Evolutionary conservation across 805 yeast genomes (phyloP).

Genomic region (Wickerhamiella domercqiae): DNA sequence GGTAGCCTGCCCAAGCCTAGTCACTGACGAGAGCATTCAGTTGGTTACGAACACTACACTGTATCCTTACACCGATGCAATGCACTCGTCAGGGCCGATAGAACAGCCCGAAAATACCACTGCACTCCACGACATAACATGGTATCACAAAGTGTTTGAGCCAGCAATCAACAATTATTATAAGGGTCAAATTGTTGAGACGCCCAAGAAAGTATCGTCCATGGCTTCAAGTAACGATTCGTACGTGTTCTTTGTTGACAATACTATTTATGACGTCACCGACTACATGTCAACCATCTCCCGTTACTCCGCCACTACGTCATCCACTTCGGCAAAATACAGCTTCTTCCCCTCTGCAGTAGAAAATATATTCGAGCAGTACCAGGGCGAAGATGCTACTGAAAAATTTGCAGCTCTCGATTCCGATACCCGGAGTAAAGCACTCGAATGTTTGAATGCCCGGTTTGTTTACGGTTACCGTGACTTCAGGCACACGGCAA

Average conservation of each 20-base stretch:
- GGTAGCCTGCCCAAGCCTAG: constrained; percentile 27
- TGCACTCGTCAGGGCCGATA: constrained; percentile 24
- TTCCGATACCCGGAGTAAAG: constrained; percentile 16
- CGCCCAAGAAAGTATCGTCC: constrained; percentile 17
- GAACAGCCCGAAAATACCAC: constrained; percentile 20
- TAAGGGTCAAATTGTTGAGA: constrained; percentile 27
- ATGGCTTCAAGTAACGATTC: constrained; percentile 16
- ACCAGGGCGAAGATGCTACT: constrained; percentile 26
- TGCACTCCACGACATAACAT: constrained; percentile 22
- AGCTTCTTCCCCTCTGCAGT: constrained; percentile 24
- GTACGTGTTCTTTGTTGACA: constrained; percentile 23
- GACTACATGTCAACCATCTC: constrained; percentile 24
- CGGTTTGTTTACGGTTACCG: constrained; percentile 25
- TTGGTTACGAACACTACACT: constrained; percentile 22
- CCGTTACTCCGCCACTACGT: constrained; percentile 16
- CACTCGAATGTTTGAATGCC: constrained; percentile 24
- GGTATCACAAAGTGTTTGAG: constrained; percentile 25
- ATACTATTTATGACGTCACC: constrained; percentile 26
- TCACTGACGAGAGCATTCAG: constrained; percentile 20
- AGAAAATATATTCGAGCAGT: constrained; percentile 20
- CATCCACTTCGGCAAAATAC: constrained; percentile 19
- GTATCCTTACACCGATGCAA: constrained; percentile 18
- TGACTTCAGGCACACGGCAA: constrained; percentile 27
- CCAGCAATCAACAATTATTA: constrained; percentile 24
- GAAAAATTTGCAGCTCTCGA: constrained; percentile 18